Conservation (phyloP, 331 rosid genomes). For the Arachis monticola region DNA sequence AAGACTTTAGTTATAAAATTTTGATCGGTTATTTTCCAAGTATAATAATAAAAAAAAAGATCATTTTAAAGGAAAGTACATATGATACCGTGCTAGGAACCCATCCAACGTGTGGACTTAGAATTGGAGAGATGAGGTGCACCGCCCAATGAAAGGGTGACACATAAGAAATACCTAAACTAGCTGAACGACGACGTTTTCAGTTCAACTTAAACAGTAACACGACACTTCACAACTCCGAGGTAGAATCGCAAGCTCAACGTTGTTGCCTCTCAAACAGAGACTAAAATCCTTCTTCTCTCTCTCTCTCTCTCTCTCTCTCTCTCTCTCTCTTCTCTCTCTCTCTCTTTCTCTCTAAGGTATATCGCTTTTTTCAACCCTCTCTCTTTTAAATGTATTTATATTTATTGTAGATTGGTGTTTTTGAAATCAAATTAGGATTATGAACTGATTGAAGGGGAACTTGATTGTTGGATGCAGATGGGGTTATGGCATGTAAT, state of each 20-base stretch:
- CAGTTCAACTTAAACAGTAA: not conserved
- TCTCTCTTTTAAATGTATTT: not conserved
- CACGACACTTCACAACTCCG: not conserved
- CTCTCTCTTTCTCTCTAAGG: slow-evolving; percentile 15
- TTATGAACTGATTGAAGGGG: not conserved
- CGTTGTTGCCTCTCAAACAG: not conserved
- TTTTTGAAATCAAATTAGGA: not conserved
- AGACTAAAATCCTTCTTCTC: not conserved
- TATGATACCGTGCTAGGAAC: not conserved
- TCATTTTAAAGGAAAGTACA: not conserved
- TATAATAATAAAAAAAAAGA: not conserved
- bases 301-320: not conserved
- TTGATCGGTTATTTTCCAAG: too few species aligned
- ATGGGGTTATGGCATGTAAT: slow-evolving; percentile 48
- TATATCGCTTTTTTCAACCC: not conserved
- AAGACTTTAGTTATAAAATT: too few species aligned
- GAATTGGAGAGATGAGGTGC: slow-evolving; percentile 23
- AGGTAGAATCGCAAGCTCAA: not conserved
- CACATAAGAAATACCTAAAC: not conserved
- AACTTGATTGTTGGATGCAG: slow-evolving; percentile 25
- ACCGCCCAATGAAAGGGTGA: slow-evolving; percentile 16
- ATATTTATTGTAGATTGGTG: slow-evolving; percentile 24
- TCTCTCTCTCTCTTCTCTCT: not conserved
- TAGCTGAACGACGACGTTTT: slow-evolving; percentile 41
- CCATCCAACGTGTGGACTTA: slow-evolving; percentile 5